These are phyloP conservation scores for Zarea fungicola DNA, from an alignment of 2,329 filamentous ascomycete genomes.

Conservation along the genomic window DNA sequence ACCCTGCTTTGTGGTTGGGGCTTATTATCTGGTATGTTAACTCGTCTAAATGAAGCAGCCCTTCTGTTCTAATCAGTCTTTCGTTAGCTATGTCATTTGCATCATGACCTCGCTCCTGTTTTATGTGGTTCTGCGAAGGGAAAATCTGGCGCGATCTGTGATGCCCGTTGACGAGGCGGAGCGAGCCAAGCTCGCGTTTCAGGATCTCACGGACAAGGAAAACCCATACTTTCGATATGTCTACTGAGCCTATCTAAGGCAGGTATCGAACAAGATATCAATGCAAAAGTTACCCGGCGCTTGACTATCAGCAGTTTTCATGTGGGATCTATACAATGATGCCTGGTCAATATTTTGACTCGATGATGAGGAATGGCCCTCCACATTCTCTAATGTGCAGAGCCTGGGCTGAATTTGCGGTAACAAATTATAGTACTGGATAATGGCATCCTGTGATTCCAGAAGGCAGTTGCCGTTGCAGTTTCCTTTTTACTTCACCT, in stretches of 20 bases:
- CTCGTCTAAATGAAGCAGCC: no score
- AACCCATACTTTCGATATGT: constrained; percentile 64
- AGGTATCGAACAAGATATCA: not conserved
- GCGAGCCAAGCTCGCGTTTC: constrained; percentile 59
- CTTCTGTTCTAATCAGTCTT: constrained; percentile 14
- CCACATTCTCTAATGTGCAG: no score
- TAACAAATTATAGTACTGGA: no score
- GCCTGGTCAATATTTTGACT: not conserved
- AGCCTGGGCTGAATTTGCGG: not conserved
- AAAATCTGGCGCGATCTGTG: constrained; percentile 49
- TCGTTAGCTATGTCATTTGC: constrained; percentile 58
- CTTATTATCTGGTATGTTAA: constrained; percentile 54
- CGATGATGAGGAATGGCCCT: no score
- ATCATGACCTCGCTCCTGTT: constrained; percentile 52
- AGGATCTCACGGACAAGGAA: constrained; percentile 63
- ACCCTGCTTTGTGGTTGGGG: constrained; percentile 66
- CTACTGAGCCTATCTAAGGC: not conserved
- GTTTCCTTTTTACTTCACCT: not conserved
- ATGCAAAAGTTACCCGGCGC: not conserved
- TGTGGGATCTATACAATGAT: not conserved
- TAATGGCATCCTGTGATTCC: no score
- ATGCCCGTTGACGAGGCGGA: constrained; percentile 50
- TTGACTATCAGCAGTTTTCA: not conserved
- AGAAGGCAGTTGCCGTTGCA: not conserved
- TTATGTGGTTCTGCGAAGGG: constrained; percentile 53